These are phyloP conservation scores for Lactarius vividus DNA, from an alignment of 768 basidiomycete species.

Conservation along the genomic window DNA sequence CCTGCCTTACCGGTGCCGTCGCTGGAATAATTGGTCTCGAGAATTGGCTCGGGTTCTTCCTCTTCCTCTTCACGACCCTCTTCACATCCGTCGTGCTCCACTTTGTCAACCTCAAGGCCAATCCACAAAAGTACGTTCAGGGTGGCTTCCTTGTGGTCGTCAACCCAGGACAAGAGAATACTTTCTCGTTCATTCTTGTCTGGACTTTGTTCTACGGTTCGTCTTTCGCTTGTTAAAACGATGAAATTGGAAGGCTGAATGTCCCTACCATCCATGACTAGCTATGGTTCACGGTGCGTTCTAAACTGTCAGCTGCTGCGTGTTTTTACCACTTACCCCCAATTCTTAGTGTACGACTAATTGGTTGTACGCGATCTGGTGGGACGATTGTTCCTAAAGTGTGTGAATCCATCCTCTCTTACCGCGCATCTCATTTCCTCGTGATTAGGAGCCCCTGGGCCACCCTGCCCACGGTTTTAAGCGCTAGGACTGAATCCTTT, in stretches of 20 bases:
- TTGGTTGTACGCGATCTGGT: background rate
- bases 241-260: conserved; percentile 21
- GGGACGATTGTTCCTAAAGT: background rate
- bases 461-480: background rate
- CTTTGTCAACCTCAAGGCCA: conserved; percentile 66
- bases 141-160: conserved; percentile 66
- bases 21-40: conserved; percentile 88
- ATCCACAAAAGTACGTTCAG: conserved; percentile 58
- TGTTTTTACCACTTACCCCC: background rate
- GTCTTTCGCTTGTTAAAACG: conserved; percentile 31
- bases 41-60: conserved; percentile 77
- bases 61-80: conserved; percentile 69
- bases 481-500: background rate
- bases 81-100: conserved; percentile 65
- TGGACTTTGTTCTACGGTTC: conserved; percentile 94
- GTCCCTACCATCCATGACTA: conserved; percentile 23
- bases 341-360: conserved; percentile 17
- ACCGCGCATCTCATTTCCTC: background rate
- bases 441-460: background rate
- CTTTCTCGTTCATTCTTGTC: conserved; percentile 85
- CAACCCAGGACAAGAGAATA: conserved; percentile 87
- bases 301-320: background rate
- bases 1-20: conserved; percentile 83
- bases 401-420: background rate
- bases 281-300: conserved; percentile 45